Evolutionary conservation across 306 rosid species (phyloP).

Genomic region (Citrullus amarus): DNA sequence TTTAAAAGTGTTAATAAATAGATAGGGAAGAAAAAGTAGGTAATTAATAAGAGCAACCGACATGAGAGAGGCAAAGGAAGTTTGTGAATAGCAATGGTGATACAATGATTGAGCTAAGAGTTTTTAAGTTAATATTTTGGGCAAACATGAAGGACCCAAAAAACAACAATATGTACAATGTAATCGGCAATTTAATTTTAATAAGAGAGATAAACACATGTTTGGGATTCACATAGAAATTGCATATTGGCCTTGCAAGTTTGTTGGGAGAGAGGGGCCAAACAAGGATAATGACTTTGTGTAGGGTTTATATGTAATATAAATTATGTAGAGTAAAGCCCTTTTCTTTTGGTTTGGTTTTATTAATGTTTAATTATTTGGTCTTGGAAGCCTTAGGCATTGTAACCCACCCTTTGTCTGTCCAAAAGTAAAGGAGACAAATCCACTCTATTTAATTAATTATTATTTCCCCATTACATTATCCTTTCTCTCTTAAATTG

Average conservation of each 20-base stretch:
- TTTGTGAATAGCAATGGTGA: not conserved
- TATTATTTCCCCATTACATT: not conserved
- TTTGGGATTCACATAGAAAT: not conserved
- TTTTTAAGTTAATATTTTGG: not conserved
- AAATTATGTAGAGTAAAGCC: not conserved
- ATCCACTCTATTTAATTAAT: not conserved
- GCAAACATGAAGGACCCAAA: slow-evolving; percentile 6
- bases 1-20: not conserved
- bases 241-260: not conserved
- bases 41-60: not conserved
- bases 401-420: slow-evolving; percentile 16
- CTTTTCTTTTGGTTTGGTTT: not conserved
- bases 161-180: not conserved
- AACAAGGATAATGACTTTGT: not conserved
- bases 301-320: not conserved
- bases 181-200: not conserved
- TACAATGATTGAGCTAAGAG: not conserved
- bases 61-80: slow-evolving; percentile 4
- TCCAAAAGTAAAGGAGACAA: slow-evolving; percentile 18
- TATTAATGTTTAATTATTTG: slow-evolving; percentile 9
- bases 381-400: slow-evolving; percentile 38
- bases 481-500: not conserved
- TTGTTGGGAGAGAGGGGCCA: not conserved
- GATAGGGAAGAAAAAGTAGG: not conserved
- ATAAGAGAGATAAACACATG: not conserved